Evolutionary conservation across 352 stramenopile genomes (phyloP), one percentile per base, ranked within the genome.

Genomic region (Stramenopiles sp.): DNA sequence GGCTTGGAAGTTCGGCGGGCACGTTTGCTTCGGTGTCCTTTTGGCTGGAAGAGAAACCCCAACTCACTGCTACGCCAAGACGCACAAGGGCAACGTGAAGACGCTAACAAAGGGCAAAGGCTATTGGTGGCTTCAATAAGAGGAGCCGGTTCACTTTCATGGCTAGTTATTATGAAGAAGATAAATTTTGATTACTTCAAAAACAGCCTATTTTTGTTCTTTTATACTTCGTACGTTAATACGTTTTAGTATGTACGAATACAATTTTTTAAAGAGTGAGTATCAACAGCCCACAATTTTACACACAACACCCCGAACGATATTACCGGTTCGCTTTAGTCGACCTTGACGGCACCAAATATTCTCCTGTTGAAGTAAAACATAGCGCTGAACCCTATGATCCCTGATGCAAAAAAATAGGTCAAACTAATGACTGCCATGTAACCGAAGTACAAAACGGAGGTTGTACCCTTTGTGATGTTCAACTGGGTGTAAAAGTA

Each of bases 291-390:
- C n/a, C n/a, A n/a, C n/a, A n/a, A n/a, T n/a, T n/a, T n/a, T n/a
- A n/a, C n/a, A n/a, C n/a, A n/a, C n/a, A n/a, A n/a, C n/a, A n/a
- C n/a, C n/a, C n/a, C n/a, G n/a, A n/a, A n/a, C n/a, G n/a, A n/a
- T n/a, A n/a, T n/a, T n/a, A n/a, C n/a, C n/a, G n/a, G n/a, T n/a
- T n/a, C n/a, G n/a, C n/a, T n/a, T 84, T 94, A 97, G 81, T 98
- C 94, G 74, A 98, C 90, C 84, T 98, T 98, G 82, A 98, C 93
- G 34, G 89, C 92, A 32, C 88, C 87, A 81, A 98, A 99, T 82
- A 99, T 98, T 80, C 92, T 97, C 78, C 90, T 88, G 68, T 92
- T 96, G 84, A 99, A 99, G 85, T 89, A 97, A 71, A 99, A 93
- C 77, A 89, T 97, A n/a, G 93, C 85, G 18, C 96, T 83, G 77